These are phyloP conservation scores for Pleomassaria siparia DNA, from an alignment of 2,329 filamentous ascomycete genomes.

Conservation along the genomic window DNA sequence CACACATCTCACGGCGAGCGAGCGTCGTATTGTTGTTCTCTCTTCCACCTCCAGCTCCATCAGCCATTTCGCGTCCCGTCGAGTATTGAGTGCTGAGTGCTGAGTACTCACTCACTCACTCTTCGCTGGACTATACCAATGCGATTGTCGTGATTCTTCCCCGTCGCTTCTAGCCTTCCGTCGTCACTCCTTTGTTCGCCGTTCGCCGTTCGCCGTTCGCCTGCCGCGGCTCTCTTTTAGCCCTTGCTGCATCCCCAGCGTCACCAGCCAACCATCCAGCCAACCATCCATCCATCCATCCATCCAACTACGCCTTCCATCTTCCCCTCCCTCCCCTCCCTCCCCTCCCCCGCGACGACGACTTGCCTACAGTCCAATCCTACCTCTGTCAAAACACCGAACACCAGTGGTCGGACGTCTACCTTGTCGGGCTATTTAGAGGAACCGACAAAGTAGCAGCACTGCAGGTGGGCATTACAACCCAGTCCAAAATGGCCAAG, in stretches of 20 bases:
- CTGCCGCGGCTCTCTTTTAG: conserved; percentile 6
- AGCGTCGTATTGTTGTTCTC: not conserved
- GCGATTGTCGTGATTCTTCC: conserved; percentile 8
- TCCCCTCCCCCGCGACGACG: not conserved
- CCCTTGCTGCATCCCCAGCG: conserved; percentile 8
- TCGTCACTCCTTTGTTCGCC: conserved; percentile 40
- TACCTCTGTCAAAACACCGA: not conserved
- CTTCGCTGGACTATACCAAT: too few species aligned
- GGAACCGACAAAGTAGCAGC: not conserved
- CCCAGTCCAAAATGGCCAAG: conserved; percentile 27
- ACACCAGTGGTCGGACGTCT: too few species aligned
- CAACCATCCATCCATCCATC: too few species aligned
- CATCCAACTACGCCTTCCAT: too few species aligned
- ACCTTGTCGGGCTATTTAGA: too few species aligned
- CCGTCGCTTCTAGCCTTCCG: conserved; percentile 17
- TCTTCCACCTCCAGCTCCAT: conserved; percentile 2
- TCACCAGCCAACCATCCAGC: too few species aligned
- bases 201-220: too few species aligned
- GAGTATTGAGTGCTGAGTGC: too few species aligned
- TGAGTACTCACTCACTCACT: not conserved
- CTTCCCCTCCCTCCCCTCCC: not conserved
- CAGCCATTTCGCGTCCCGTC: not conserved
- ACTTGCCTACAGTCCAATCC: not conserved
- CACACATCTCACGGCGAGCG: not conserved
- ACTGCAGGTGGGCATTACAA: too few species aligned